Percentiles rank a stretch among this genome's conserved stretches.
Conservation (phyloP, 2,329 filamentous ascomycete genomes). For the Cercospora sojina region DNA sequence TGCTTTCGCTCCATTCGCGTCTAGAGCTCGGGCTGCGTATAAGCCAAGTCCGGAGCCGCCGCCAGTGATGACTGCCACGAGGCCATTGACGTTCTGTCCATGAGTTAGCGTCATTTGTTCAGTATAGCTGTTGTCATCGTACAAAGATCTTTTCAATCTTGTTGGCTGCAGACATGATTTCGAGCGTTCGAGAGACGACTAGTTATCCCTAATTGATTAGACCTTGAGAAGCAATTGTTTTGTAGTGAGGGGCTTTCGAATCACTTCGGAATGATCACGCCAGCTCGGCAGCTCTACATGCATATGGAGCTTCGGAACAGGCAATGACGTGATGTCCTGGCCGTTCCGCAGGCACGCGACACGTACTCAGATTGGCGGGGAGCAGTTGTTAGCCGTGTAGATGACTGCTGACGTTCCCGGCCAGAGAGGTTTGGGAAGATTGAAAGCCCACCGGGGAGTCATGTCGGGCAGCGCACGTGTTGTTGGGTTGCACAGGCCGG, state of each 20-base stretch:
- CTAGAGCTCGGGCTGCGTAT: slow-evolving; percentile 45
- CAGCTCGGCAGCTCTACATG: neutral
- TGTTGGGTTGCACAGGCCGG: neutral
- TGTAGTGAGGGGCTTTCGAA: neutral
- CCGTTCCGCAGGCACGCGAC: neutral
- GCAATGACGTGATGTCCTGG: neutral
- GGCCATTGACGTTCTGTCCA: slow-evolving; percentile 46
- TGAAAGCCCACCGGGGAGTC: neutral
- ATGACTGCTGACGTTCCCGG: neutral
- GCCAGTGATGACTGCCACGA: slow-evolving; percentile 56
- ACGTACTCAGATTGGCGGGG: neutral
- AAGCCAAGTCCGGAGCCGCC: slow-evolving; percentile 53
- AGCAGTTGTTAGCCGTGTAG: neutral
- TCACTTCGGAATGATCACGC: neutral
- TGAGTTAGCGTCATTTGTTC: neutral
- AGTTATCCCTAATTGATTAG: neutral
- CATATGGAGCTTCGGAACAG: neutral
- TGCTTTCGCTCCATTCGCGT: slow-evolving; percentile 51
- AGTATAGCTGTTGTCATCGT: neutral
- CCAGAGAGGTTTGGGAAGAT: neutral
- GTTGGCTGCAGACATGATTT: slow-evolving; percentile 20
- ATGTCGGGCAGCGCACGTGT: neutral
- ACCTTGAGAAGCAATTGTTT: neutral
- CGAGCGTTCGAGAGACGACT: neutral
- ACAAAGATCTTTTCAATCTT: slow-evolving; percentile 39